Evolutionary conservation across 148 eudicot species (phyloP).

Genomic region (Cornus controversa): DNA sequence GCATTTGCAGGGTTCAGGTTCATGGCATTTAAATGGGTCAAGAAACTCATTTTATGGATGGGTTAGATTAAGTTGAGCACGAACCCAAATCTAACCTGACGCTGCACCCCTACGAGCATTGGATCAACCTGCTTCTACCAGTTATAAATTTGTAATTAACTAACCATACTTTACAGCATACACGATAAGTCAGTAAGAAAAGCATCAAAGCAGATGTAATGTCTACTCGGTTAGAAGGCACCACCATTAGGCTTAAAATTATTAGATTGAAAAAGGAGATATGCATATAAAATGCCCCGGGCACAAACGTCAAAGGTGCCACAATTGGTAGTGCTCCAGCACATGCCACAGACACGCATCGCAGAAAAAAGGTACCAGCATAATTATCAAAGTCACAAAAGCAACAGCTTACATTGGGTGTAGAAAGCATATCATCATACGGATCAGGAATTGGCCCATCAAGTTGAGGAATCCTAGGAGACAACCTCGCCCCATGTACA

Average conservation of each 20-base stretch:
- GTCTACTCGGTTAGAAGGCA: neutral
- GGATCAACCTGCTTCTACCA: neutral
- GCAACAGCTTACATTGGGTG: constrained; percentile 74
- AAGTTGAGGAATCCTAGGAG: constrained; percentile 63
- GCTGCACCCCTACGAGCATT: neutral
- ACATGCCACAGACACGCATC: neutral
- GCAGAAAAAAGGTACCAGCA: neutral
- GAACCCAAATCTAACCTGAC: neutral
- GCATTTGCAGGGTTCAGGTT: neutral
- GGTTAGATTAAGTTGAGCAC: neutral
- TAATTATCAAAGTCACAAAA: neutral
- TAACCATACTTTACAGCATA: neutral
- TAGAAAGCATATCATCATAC: constrained; percentile 84
- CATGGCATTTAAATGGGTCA: neutral
- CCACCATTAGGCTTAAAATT: neutral
- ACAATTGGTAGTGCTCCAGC: neutral
- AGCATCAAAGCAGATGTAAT: neutral
- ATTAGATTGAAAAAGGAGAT: neutral
- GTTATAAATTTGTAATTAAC: neutral
- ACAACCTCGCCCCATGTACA: constrained; percentile 25
- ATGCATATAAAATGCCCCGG: neutral
- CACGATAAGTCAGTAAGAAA: neutral
- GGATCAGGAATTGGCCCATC: constrained; percentile 90
- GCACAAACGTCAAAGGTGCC: neutral
- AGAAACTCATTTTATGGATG: neutral